phyloP scores from a whole-genome alignment of 768 basidiomycete genomes.

The Boletus tomentosulus region DNA sequence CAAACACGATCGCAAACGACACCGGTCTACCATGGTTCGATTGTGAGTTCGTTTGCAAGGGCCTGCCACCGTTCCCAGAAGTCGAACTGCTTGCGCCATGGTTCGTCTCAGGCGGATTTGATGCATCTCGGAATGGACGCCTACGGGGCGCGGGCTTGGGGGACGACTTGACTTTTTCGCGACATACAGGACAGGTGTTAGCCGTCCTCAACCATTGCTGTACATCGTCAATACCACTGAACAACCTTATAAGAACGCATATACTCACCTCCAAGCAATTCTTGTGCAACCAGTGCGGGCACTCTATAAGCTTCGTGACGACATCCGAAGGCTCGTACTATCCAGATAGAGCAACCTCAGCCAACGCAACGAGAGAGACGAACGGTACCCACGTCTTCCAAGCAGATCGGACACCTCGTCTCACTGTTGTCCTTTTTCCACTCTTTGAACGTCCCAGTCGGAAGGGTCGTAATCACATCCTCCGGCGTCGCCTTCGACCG shows the following conservation, averaged over 20 bases:
- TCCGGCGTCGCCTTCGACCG: slow-evolving; percentile 61
- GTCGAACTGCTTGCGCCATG: not conserved
- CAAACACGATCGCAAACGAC: slow-evolving; percentile 19
- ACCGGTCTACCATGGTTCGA: slow-evolving; percentile 12
- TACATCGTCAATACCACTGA: slow-evolving; percentile 1
- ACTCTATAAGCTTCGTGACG: slow-evolving; percentile 63
- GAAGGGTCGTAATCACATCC: slow-evolving; percentile 54
- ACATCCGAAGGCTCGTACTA: slow-evolving; percentile 64
- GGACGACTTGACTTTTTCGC: slow-evolving; percentile 46
- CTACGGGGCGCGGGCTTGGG: slow-evolving; percentile 23
- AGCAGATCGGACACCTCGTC: slow-evolving; percentile 75
- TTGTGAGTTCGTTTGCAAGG: slow-evolving; percentile 4
- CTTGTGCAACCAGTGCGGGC: slow-evolving; percentile 79
- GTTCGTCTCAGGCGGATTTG: not conserved
- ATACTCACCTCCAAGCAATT: slow-evolving; percentile 64
- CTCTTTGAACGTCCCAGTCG: slow-evolving; percentile 60
- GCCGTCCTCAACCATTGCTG: slow-evolving; percentile 81
- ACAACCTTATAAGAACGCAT: not conserved
- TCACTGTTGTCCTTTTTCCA: slow-evolving; percentile 67
- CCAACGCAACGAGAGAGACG: not conserved
- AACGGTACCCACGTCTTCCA: slow-evolving; percentile 67
- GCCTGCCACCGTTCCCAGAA: slow-evolving; percentile 2
- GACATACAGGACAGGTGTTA: slow-evolving; percentile 78
- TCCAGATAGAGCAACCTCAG: not conserved
- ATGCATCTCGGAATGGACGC: slow-evolving; percentile 8